Base-by-base conservation (phyloP, 805 yeast species). In the Kodamaea fukazawae region DNA sequence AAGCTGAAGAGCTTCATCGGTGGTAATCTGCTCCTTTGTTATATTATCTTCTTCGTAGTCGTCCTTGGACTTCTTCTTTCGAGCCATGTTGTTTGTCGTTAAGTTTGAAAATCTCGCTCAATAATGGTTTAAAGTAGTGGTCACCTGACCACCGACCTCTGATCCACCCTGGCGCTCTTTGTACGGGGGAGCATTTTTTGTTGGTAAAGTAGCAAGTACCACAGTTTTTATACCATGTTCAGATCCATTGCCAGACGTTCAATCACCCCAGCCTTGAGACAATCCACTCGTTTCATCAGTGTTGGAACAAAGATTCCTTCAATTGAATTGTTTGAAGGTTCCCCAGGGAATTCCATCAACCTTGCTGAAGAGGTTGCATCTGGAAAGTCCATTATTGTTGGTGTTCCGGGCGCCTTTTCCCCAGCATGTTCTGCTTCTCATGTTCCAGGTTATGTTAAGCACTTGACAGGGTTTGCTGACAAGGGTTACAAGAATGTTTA, bases 401-500 rank as follows among this genome's bases (percentile, higher is more conserved):
- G 73, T 7, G 67, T 67, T 30, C 73, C 75, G 3, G 70, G 93
- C 28, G 95, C 95, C 0, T 86, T 80, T 58, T 81, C 91, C 2
- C 86, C 90, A 29, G 87, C 84, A 4, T 86, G 95, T 60, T 71
- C 86, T 25, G 79, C 81, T 17, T 60, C 72, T 20, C 90, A 83
- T 54, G 74, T 86, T 34, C 93, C 95, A 2, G 88, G 86, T n/a
- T 86, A 75, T 61, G 54, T 86, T 53, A 64, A 67, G 43, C 60
- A 72, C 32, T 60, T 75, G 43, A 56, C 70, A 5, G 68, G 73
- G 25, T 76, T 88, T 54, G 67, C 74, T 45, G 70, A 69, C 20
- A 82, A 83, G 63, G 96, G 96, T n/a, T 71, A 77, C 63, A 51
- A 64, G 17, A 63, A 77, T 33, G 61, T 88, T 37, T 79, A 72